These are phyloP conservation scores for Epichloe gansuensis DNA, from an alignment of 2,329 filamentous ascomycete species.

Conservation along the genomic window DNA sequence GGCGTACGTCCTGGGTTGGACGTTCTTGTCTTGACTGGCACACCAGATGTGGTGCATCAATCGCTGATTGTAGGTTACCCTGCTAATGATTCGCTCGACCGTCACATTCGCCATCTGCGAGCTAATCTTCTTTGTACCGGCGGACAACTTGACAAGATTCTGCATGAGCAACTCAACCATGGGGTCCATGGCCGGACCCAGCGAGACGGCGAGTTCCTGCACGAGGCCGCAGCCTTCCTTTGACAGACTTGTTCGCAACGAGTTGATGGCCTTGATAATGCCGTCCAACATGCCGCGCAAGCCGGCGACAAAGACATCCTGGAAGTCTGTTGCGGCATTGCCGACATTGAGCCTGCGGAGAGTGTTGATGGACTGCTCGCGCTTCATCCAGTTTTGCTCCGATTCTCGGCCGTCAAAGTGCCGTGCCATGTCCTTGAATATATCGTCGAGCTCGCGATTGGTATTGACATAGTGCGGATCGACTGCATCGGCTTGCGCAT, in stretches of 20 bases:
- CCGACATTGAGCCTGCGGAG: slow-evolving; percentile 70
- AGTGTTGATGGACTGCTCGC: slow-evolving; percentile 70
- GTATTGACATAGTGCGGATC: slow-evolving; percentile 79
- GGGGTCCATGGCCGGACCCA: slow-evolving; percentile 69
- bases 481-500: slow-evolving; percentile 54
- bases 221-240: slow-evolving; percentile 75
- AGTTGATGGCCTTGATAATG: slow-evolving; percentile 74
- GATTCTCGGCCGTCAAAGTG: slow-evolving; percentile 81
- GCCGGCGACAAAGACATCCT: slow-evolving; percentile 54
- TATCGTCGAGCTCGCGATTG: slow-evolving; percentile 75
- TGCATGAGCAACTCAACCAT: slow-evolving; percentile 88
- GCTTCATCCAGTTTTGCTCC: slow-evolving; percentile 80
- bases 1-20: slow-evolving; percentile 69
- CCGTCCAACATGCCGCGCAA: slow-evolving; percentile 72
- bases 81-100: slow-evolving; percentile 68
- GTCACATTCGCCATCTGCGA: slow-evolving; percentile 72
- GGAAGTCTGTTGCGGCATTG: slow-evolving; percentile 69
- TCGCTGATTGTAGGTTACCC: slow-evolving; percentile 66
- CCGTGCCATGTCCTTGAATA: slow-evolving; percentile 67
- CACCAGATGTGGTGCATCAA: slow-evolving; percentile 76
- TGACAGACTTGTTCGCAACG: slow-evolving; percentile 78
- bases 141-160: slow-evolving; percentile 78
- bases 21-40: slow-evolving; percentile 87
- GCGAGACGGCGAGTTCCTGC: slow-evolving; percentile 68
- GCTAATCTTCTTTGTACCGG: slow-evolving; percentile 83